These are phyloP conservation scores for Syzygium grande DNA, from an alignment of 345 rosid genomes.

Conservation along the genomic window DNA sequence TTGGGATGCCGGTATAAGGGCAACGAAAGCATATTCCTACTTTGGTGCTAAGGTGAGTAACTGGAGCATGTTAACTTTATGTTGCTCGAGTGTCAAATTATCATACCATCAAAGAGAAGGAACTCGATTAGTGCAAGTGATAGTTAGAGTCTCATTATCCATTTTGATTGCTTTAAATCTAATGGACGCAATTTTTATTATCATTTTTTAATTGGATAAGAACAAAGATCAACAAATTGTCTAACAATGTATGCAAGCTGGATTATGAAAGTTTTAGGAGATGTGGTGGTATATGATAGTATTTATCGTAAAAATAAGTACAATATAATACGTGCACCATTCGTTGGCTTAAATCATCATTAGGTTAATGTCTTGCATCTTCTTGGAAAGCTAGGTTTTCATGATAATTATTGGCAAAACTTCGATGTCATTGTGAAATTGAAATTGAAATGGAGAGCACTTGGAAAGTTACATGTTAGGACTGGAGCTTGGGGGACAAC, in stretches of 20 bases:
- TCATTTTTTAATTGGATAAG: background rate
- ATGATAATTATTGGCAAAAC: background rate
- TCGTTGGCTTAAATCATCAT: constrained; percentile 1
- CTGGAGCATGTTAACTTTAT: background rate
- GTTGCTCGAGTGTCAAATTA: background rate
- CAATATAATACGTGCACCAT: background rate
- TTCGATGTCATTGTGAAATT: background rate
- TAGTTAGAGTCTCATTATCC: background rate
- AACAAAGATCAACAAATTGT: constrained; percentile 3
- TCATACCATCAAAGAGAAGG: background rate
- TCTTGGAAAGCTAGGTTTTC: background rate
- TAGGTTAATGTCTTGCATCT: background rate
- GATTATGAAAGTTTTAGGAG: constrained; percentile 1
- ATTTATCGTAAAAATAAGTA: background rate
- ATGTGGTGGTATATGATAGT: background rate
- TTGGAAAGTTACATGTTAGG: background rate
- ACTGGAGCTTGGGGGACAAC: background rate
- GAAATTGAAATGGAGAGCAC: background rate
- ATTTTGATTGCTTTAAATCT: background rate
- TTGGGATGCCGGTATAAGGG: background rate
- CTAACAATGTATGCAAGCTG: background rate
- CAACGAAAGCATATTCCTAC: background rate
- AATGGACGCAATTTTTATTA: background rate
- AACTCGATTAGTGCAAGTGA: background rate
- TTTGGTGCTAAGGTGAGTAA: background rate